Evolutionary conservation across 768 basidiomycete genomes (phyloP).

Genomic region (Lepiota venenata): DNA sequence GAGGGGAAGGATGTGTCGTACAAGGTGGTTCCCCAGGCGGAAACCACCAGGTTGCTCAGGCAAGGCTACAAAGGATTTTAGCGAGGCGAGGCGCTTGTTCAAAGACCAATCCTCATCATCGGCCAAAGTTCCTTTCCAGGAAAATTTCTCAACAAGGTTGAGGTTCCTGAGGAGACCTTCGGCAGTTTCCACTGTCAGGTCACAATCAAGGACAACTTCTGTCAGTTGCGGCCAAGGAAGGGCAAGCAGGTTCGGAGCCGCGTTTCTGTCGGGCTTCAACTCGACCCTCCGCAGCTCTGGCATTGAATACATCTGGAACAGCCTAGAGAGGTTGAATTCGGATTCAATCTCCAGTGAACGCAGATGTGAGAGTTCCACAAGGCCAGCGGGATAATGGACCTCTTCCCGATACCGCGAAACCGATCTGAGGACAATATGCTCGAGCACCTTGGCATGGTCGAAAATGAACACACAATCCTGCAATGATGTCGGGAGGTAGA

Average conservation of each 20-base stretch:
- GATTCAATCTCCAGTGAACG: slow-evolving; percentile 1
- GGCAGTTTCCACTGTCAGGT: background rate
- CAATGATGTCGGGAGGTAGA: background rate
- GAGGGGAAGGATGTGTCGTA: background rate
- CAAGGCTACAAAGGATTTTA: background rate
- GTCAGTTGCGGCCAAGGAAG: background rate
- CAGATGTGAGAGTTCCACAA: background rate
- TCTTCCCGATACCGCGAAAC: background rate
- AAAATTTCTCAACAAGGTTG: background rate
- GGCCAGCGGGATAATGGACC: background rate
- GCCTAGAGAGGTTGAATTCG: background rate
- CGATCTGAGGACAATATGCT: background rate
- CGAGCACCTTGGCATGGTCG: background rate
- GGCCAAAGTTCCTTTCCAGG: background rate
- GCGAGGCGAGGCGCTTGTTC: background rate
- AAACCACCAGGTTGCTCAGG: background rate
- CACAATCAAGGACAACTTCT: background rate
- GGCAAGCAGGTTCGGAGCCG: background rate
- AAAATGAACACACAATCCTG: slow-evolving; percentile 6
- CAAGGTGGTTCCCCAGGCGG: background rate
- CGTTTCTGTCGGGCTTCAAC: background rate
- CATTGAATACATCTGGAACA: background rate
- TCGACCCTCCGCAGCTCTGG: background rate
- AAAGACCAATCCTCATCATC: background rate
- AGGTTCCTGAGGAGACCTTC: background rate